A percentile compares a stretch with the other conserved stretches of the same genome.
These are phyloP conservation scores for Ampelocalamus luodianensis DNA, from an alignment of 176 grass and related monocot species.

Conservation along the genomic window DNA sequence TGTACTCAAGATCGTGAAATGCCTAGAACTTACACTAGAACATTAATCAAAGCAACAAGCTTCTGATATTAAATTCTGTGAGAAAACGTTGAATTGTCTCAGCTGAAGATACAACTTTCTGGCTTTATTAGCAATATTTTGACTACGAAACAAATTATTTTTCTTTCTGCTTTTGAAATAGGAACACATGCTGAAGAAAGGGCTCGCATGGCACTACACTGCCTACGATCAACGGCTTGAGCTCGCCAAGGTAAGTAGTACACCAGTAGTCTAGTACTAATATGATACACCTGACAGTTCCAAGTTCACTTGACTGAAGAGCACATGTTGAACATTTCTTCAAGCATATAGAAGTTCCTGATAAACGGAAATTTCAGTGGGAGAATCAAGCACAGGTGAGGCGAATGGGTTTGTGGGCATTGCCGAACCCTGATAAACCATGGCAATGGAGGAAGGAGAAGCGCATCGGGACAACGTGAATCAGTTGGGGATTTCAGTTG, in stretches of 20 bases:
- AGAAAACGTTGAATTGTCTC: background rate
- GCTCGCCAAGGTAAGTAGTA: constrained; percentile 58
- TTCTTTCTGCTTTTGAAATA: background rate
- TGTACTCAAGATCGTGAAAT: background rate
- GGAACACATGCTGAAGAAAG: constrained; percentile 88
- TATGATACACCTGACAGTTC: background rate
- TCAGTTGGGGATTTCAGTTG: background rate
- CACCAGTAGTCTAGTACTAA: background rate
- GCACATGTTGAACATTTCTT: background rate
- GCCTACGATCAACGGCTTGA: constrained; percentile 64
- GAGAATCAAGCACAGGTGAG: constrained; percentile 60
- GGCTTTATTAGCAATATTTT: background rate
- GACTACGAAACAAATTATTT: background rate
- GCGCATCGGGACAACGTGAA: constrained; percentile 36
- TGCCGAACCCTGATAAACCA: constrained; percentile 64
- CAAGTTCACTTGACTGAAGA: background rate
- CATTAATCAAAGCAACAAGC: background rate
- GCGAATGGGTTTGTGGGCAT: constrained; percentile 62
- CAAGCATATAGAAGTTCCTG: background rate
- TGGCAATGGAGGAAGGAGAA: constrained; percentile 84
- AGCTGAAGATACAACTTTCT: background rate
- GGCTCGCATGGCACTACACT: constrained; percentile 80
- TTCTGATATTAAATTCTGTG: background rate
- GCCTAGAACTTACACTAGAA: background rate
- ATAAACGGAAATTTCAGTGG: constrained; percentile 60